Evolutionary conservation across 495 filamentous ascomycete genomes (phyloP).

Genomic region (Neurospora sp.): DNA sequence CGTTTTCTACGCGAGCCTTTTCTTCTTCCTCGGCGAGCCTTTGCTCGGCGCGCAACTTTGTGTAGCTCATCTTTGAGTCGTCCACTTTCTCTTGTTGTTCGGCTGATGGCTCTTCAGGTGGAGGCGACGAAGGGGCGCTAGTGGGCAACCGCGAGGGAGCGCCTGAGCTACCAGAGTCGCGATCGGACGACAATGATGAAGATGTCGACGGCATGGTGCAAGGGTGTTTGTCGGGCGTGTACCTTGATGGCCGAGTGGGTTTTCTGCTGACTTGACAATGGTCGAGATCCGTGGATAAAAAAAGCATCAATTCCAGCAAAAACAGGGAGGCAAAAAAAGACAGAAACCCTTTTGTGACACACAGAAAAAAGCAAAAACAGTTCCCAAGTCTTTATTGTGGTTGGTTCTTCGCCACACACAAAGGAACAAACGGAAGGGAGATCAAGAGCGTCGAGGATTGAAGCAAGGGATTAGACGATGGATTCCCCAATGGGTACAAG

Average conservation of each 20-base stretch:
- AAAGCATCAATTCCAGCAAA: too few relatives aligned
- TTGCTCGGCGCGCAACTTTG: conserved; percentile 28
- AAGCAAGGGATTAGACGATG: not conserved
- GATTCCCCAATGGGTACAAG: not conserved
- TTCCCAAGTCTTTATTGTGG: not conserved
- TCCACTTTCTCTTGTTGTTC: not conserved
- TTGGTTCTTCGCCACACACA: not conserved
- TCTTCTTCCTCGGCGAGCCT: conserved; percentile 45
- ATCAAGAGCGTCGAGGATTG: not conserved
- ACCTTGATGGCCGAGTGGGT: not conserved
- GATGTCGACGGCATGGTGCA: conserved; percentile 15
- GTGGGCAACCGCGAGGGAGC: conserved; percentile 25
- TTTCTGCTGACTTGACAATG: not conserved
- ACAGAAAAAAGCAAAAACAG: not conserved
- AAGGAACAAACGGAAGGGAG: not conserved
- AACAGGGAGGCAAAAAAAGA: not conserved
- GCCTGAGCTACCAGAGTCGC: conserved; percentile 15
- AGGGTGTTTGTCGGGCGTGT: not conserved
- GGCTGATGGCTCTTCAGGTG: conserved; percentile 10
- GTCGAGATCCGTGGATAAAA: not conserved
- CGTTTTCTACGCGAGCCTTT: conserved; percentile 35
- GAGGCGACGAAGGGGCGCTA: conserved; percentile 35
- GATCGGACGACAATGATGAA: conserved; percentile 17
- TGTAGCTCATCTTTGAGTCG: conserved; percentile 27
- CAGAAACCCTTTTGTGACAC: not conserved